Base-by-base conservation (phyloP, 2,329 filamentous ascomycete genomes). In the Diaporthe amygdali region DNA sequence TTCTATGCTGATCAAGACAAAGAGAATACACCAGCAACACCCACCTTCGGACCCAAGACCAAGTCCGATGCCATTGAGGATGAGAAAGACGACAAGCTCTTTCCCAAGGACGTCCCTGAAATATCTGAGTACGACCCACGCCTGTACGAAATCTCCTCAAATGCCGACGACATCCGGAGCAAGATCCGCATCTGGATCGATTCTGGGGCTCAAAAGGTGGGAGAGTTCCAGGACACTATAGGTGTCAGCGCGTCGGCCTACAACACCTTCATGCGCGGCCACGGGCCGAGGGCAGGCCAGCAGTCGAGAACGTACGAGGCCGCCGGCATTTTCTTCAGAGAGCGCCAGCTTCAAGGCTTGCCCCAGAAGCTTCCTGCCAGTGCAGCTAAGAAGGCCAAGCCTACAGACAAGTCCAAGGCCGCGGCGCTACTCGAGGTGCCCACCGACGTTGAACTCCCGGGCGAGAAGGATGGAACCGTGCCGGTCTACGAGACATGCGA, bases 401-500 rank as follows among this genome's bases (percentile, higher is more conserved):
- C 17, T 2, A 14, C 64, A 22, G 22, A 54, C 30, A 61, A 68
- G 51, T n/a, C n/a, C 22, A 25, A 25, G 9, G 69, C 41, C 37
- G 61, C 59, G 30, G 32, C 32, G 22, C 51, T 59, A 6, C 70
- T 77, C 30, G 76, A 78, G 63, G 70, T 79, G 61, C 74, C 73
- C 54, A 73, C 72, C 14, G 32, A 37, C 20, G 77, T 90, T 41
- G 46, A 77, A 10, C 81, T 90, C 0, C 76, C 79, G 0, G 85
- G 85, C 75, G 84, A 85, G 37, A 79, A 80, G n/a, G 76, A 77
- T 0, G 82, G 84, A 46, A 71, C 70, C 0, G 86, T 90, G 6
- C 76, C 78, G 0, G 79, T 90, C 12, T 90, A 82, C 76, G 88
- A 91, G 73, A 87, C 84, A 6, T 91, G 89, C 79, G 86, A 91